Base-by-base conservation (phyloP, 192 early-diverging fungal species). In the Umbelopsis ramanniana region DNA sequence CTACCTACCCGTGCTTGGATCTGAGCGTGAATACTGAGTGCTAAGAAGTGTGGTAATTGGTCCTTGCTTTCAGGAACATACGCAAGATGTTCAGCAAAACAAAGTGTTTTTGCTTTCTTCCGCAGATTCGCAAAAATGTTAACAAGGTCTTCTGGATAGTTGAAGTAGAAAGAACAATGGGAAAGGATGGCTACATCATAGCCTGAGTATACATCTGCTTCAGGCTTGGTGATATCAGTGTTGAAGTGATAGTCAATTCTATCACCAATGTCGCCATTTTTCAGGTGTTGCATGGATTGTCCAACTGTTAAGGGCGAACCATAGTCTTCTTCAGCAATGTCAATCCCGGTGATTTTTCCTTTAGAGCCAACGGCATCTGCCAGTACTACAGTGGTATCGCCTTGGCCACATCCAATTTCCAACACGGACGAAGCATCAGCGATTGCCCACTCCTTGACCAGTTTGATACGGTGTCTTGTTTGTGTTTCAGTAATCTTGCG, bases 371-470 rank as follows among this genome's bases (percentile, higher is more conserved):
- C 67, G 22, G 67, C 23, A 33, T 68, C 67, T 9, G 67, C 67
- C 10, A 68, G n/a, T 4, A 68, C 67, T 2, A 68, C 14, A 33
- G 43, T 46, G 17, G 67, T 68, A 48, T 68, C 67, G n/a, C 67
- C 67, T n/a, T 68, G 67, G 3, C 67, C 67, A 46, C 67, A 68
- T 48, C 67, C 67, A 29, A 68, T n/a, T 46, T 68, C 67, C 3
- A 68, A 22, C 4, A 68, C 67, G 9, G 67, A 45, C 1, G 67
- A 23, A 19, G 45, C 2, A 19, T 68, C 21, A 8, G 19, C 0
- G 15, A 68, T 68, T 47, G 24, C 21, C 67, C 67, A 68, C 21
- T 46, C 67, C 6, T 68, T 35, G 11, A 68, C 46, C n/a, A 68
- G 67, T 17, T 68, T 68, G 37, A 48, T n/a, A 37, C 67, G 67